These are phyloP conservation scores for Trichothecium sympodiale DNA, from an alignment of 2,329 filamentous ascomycete genomes.

Conservation along the genomic window DNA sequence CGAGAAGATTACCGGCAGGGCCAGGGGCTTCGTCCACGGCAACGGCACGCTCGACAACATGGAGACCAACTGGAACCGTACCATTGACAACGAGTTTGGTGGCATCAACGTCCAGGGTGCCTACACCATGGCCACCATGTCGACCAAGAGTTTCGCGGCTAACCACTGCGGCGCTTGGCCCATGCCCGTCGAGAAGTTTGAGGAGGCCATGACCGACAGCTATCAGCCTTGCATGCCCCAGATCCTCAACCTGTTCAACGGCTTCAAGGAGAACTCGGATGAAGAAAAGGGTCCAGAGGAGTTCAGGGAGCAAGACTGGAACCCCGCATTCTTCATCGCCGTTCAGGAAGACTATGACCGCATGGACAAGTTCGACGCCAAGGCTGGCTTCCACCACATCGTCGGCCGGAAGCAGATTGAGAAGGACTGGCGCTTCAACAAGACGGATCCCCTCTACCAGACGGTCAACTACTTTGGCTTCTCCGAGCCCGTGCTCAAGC, in stretches of 20 bases:
- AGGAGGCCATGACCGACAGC: constrained; percentile 21
- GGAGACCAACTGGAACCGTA: constrained; percentile 8
- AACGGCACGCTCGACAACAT: constrained; percentile 5
- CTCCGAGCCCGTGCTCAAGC: constrained; percentile 26
- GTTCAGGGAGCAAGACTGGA: constrained; percentile 9
- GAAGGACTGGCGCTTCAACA: constrained; percentile 4
- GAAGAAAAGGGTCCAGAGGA: constrained; percentile 1
- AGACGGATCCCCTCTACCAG: constrained; percentile 4
- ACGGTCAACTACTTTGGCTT: constrained; percentile 30
- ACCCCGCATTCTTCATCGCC: constrained; percentile 8
- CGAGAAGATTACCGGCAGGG: constrained; percentile 12
- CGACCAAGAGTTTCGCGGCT: constrained; percentile 22
- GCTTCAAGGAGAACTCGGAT: constrained; percentile 6
- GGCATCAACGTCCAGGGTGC: constrained; percentile 20
- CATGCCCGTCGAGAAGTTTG: constrained; percentile 21
- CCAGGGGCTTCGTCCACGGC: constrained; percentile 8
- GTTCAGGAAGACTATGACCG: constrained; percentile 9
- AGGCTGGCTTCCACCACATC: constrained; percentile 12
- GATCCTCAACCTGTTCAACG: constrained; percentile 9
- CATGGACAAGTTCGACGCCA: constrained; percentile 7
- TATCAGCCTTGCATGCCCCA: constrained; percentile 26
- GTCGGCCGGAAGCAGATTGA: constrained; percentile 9
- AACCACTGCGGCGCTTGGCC: constrained; percentile 22
- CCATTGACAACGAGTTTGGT: constrained; percentile 14
- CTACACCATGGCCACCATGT: constrained; percentile 22